These are phyloP conservation scores for Pascua guehoae DNA, from an alignment of 1,284 basidiomycete species.

Conservation along the genomic window DNA sequence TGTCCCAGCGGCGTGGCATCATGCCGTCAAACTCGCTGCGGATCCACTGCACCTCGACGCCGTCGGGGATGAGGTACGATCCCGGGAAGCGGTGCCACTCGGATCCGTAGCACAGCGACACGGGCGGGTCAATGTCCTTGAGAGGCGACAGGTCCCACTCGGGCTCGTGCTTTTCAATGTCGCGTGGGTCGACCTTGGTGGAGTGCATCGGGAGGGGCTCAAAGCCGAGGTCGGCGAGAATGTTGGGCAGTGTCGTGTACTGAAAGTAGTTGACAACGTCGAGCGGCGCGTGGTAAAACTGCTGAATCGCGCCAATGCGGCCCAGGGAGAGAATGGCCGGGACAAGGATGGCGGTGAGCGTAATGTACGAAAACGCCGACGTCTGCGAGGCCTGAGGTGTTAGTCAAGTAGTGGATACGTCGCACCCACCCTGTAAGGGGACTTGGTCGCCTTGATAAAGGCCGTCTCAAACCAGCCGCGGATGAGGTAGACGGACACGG, in stretches of 20 bases:
- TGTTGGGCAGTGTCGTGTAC: conserved; percentile 69
- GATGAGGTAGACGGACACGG: conserved; percentile 73
- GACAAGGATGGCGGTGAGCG: conserved; percentile 64
- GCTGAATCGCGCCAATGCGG: conserved; percentile 73
- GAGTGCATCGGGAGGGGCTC: conserved; percentile 45
- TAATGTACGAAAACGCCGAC: conserved; percentile 69
- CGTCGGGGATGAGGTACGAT: conserved; percentile 81
- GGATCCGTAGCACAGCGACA: conserved; percentile 84
- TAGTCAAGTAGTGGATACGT: no score
- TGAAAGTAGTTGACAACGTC: conserved; percentile 70
- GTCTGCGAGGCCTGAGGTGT: conserved; percentile 62
- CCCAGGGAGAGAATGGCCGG: conserved; percentile 69
- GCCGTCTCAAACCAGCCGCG: conserved; percentile 79
- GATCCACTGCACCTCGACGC: conserved; percentile 76
- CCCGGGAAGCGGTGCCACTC: conserved; percentile 97
- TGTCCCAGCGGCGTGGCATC: conserved; percentile 62
- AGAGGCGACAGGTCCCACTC: conserved; percentile 69
- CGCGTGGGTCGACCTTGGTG: conserved; percentile 52
- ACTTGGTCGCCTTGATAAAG: conserved; percentile 70
- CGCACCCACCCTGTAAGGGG: conserved; percentile 60
- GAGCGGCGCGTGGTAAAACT: conserved; percentile 89
- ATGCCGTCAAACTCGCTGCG: conserved; percentile 86
- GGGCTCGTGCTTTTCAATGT: conserved; percentile 35
- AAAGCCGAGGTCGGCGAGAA: conserved; percentile 70
- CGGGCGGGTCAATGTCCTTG: conserved; percentile 57